Base-by-base conservation (phyloP, 1,139 yeast genomes). In the Suhomyces taliae region DNA sequence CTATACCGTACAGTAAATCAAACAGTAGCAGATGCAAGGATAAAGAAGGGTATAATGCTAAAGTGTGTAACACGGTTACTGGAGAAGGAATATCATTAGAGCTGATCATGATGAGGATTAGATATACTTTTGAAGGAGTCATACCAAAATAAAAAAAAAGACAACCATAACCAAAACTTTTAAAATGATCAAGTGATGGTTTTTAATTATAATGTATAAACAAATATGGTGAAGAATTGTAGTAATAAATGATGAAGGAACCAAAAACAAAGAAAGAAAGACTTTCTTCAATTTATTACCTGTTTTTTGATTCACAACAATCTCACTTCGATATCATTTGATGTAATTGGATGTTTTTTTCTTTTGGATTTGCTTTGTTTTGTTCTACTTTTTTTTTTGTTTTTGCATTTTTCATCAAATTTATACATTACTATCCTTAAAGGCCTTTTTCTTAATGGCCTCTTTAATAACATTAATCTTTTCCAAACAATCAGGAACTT, bases 401-500 rank as follows among this genome's bases (percentile, higher is more conserved):
- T 29, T 9, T 29, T 29, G 32, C n/a, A 9, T 9, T 4, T 29
- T 29, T 9, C 9, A 29, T 11, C 4, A 9, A 9, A 27, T 10
- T 27, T 34, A 40, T 12, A 29, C 43, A n/a, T n/a, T 34, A 32
- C 40, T 39, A 45, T 67, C 70, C 49, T 69, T 68, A 53, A 68
- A 69, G 47, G 76, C 75, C 58, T 71, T 72, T 54, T 63, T 70
- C 56, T 69, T 69, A 48, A 73, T 71, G 35, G 78, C 78, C 46
- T 72, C 74, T 55, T 68, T 68, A 36, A 73, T 72, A 19, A 63
- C 61, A 15, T 61, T 53, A 44, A 73, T 62, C 55, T 73, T 73
- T 39, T 66, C 69, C 55, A 68, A 58, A 52, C 87, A 85, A 49
- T 83, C 82, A 39, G 82, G 82, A 43, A 79, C 74, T 27, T 66